Evolutionary conservation across 495 filamentous ascomycete species (phyloP), one percentile per base, ranked within the genome.

Genomic region (Hypoxylon fragiforme): DNA sequence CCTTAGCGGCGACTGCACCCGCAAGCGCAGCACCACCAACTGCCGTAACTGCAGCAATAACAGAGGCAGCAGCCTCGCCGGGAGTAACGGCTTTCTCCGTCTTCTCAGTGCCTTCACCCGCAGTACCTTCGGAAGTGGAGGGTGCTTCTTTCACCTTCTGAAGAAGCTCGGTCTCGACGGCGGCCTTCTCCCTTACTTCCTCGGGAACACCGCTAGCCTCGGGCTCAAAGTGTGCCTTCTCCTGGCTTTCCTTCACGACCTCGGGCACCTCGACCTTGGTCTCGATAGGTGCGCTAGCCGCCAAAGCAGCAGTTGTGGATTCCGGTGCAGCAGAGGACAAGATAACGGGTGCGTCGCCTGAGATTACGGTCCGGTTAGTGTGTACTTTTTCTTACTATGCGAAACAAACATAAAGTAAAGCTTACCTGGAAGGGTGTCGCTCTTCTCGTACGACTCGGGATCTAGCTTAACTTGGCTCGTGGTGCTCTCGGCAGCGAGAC

Each of bases 371-470:
- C 32, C 18, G 12, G 12, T 44, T 3, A n/a, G 9, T 14, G 31
- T n/a, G 7, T 6, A 3, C 7, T 13, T 6, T 24, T 3, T 9
- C 28, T 32, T 1, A 26, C 28, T 2, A 6, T 14, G 14, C n/a
- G n/a, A n/a, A n/a, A 24, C 13, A 3, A 5, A 3, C 15, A 15
- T 16, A 21, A 6, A 3, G 28, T 35, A 15, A 13, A 63, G 65
- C 48, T 62, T 64, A 52, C 81, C 72, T 47, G 79, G 73, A 46
- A 79, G 70, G 36, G 81, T 67, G 64, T 85, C 88, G 63, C 82
- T 83, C 60, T 85, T 85, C 64, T 96, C 85, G 66, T 97, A 96
- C 1, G 87, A 91, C 60, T 83, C 88, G 68, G 89, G 80, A 65
- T 96, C 91, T 8, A 89, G 81, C 49, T 82, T 88, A 42, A 89